Base-by-base conservation (phyloP, 192 early-diverging fungal genomes). In the Coemansia sp. region DNA sequence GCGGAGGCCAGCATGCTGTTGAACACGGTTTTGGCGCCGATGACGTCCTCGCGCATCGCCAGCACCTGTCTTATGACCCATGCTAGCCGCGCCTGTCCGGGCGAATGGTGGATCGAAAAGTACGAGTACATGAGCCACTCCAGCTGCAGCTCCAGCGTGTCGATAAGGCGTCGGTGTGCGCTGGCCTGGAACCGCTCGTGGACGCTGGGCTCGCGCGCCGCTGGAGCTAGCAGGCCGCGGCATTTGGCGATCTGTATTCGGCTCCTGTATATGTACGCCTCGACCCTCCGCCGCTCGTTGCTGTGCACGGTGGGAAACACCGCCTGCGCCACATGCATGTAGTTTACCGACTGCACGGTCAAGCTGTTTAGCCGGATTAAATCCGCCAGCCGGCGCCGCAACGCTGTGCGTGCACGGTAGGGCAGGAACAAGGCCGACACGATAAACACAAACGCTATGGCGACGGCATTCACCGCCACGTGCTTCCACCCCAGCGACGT, bases 71-170 rank as follows among this genome's bases (percentile, higher is more conserved):
- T 57, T 29, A 72, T 72, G 27, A 60, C 52, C 2, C n/a, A n/a
- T n/a, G n/a, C n/a, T n/a, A n/a, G n/a, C n/a, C n/a, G n/a, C n/a
- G n/a, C n/a, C n/a, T n/a, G n/a, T n/a, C n/a, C n/a, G n/a, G n/a
- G n/a, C n/a, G n/a, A n/a, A n/a, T n/a, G n/a, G n/a, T n/a, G n/a
- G n/a, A n/a, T n/a, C n/a, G 62, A 65, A 32, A 66, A 73, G 15
- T 42, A 66, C 42, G 70, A 65, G 35, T 73, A 73, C 40, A 73
- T 36, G 32, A 61, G 36, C 70, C 70, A 73, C n/a, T 73, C 70
- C 4, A 73, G 59, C 51, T 73, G 70, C 25, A 62, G 25, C 40
- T 73, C 63, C 47, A 73, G 43, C 33, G 49, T 62, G 41, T 66
- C 55, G 7, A 73, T 73, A 0, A 73, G 58, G 30, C 17, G 49